Conservation (phyloP, 176 grass and related monocot genomes). For the Tillandsia leiboldiana region DNA sequence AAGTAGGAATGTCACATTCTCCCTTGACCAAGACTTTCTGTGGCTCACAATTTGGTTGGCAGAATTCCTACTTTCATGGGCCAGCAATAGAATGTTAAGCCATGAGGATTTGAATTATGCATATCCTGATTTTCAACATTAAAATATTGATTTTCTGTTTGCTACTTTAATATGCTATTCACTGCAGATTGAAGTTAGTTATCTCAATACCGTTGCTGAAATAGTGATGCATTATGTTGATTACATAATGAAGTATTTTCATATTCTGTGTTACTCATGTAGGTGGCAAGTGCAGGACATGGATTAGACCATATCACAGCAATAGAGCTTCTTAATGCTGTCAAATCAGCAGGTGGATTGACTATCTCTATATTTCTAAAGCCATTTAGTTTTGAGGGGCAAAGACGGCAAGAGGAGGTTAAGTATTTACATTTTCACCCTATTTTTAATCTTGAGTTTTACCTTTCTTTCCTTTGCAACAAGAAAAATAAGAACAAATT, state of each 20-base stretch:
- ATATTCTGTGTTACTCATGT: constrained; percentile 4
- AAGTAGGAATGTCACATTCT: too few relatives aligned
- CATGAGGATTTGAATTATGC: too few relatives aligned
- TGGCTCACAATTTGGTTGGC: too few relatives aligned
- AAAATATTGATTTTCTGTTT: neutral
- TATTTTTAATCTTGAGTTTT: constrained; percentile 4
- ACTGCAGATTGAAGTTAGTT: constrained; percentile 4
- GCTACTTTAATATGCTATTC: neutral
- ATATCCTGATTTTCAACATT: too few relatives aligned
- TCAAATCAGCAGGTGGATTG: constrained; percentile 66
- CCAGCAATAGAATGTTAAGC: too few relatives aligned
- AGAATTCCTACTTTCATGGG: too few relatives aligned
- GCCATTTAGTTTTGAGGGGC: constrained; percentile 90
- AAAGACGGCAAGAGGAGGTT: constrained; percentile 77
- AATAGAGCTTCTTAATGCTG: constrained; percentile 52
- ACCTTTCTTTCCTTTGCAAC: constrained; percentile 7
- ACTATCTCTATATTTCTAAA: constrained; percentile 78
- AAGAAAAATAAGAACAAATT: neutral
- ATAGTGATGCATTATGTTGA: neutral
- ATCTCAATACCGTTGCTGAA: neutral
- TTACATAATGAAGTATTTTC: neutral
- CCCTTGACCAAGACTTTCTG: too few relatives aligned
- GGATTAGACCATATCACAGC: constrained; percentile 65
- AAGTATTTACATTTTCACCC: neutral
- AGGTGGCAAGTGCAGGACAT: constrained; percentile 78